These are phyloP conservation scores for Penicillium paneum DNA, from an alignment of 2,329 filamentous ascomycete genomes.

Conservation along the genomic window DNA sequence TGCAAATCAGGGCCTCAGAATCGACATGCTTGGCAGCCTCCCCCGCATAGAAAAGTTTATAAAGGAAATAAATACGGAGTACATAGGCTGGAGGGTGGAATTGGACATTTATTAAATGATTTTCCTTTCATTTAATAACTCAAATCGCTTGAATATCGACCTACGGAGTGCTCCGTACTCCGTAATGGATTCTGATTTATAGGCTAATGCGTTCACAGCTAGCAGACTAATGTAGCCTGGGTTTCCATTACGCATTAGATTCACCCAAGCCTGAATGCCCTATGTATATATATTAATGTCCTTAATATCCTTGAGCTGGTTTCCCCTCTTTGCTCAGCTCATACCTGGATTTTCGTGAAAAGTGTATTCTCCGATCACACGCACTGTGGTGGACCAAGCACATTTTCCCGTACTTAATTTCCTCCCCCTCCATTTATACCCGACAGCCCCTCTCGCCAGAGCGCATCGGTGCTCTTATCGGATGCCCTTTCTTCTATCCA, in stretches of 20 bases:
- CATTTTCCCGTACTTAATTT: constrained; percentile 5
- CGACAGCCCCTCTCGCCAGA: not conserved
- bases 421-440: constrained; percentile 8
- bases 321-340: constrained; percentile 1
- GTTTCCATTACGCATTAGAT: constrained; percentile 19
- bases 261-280: constrained; percentile 1
- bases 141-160: not conserved
- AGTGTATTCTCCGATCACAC: constrained; percentile 12
- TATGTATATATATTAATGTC: not conserved
- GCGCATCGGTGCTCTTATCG: not conserved
- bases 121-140: not conserved
- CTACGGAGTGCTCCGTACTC: no score
- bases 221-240: constrained; percentile 15
- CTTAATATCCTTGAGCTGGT: constrained; percentile 1
- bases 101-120: not conserved
- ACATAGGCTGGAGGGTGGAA: not conserved
- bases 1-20: constrained; percentile 24
- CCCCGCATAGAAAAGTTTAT: constrained; percentile 28
- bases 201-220: constrained; percentile 2
- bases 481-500: constrained; percentile 26
- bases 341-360: not conserved
- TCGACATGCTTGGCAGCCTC: constrained; percentile 25
- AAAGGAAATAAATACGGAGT: not conserved
- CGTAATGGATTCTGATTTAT: not conserved
- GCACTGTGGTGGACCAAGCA: constrained; percentile 9